Base-by-base conservation (phyloP, 371 early-diverging fungal genomes). In the Circinella minor region DNA sequence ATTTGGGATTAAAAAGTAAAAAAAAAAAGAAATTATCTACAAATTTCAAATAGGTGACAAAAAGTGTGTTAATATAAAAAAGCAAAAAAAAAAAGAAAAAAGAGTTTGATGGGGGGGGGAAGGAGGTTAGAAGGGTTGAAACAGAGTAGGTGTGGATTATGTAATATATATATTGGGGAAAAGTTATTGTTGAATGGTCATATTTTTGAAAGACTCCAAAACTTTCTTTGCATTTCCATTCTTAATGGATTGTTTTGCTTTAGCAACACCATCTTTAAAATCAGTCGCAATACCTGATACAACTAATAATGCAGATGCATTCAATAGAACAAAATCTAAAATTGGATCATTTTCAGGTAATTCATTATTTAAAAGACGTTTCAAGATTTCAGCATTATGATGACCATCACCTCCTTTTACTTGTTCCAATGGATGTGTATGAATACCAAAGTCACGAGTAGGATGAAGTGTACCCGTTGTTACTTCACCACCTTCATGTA, bases 261-360 rank as follows among this genome's bases (percentile, higher is more conserved):
- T 75, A 37, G 73, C 67, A 0, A 96, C 96, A 17, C 94, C 97
- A 4, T 92, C 91, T 68, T 88, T 85, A 71, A 93, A 92, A 59
- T 89, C 81, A 4, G 68, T 61, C 0, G 95, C 95, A 38, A 86
- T 82, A 57, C 96, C 96, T 34, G 89, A 81, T n/a, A 97, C 92
- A 34, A 88, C 90, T 66, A 97, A 78, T 65, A 97, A 74, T 8
- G 96, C 96, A 4, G 93, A 91, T 3, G 96, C 87, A 75, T 98
- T 98, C 66, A 98, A 74, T 43, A 97, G 81, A 3, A 98, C 95
- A 86, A 94, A 98, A 75, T 96, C 95, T 34, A 93, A 80, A 55
- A 98, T 89, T 1, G 98, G 91, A 17, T 89, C 81, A 4, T 82
- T 74, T 14, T 81, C 78, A n/a, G 84, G 75, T 60, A 88, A 77